Evolutionary conservation across 805 yeast species (phyloP).

Genomic region (Saccharomycopsis capsularis): DNA sequence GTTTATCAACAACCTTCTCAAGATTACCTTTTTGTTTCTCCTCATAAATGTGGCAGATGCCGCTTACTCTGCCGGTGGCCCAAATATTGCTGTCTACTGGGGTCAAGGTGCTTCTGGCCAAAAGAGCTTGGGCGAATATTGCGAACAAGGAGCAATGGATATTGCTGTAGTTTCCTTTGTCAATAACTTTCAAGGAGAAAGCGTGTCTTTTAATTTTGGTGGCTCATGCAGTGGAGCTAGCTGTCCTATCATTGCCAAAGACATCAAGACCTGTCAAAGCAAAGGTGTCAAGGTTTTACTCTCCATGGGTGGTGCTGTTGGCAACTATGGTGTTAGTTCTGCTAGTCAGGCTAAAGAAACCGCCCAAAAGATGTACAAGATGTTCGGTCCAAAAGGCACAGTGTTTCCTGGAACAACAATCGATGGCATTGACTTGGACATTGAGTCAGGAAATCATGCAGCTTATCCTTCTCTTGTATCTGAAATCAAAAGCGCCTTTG

Average conservation of each 20-base stretch:
- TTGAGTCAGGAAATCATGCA: constrained; percentile 29
- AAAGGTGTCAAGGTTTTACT: constrained; percentile 69
- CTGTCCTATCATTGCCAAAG: constrained; percentile 46
- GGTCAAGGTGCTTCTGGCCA: constrained; percentile 51
- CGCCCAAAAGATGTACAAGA: constrained; percentile 54
- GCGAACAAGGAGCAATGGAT: constrained; percentile 47
- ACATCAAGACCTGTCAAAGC: constrained; percentile 67
- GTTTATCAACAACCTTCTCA: too few species aligned
- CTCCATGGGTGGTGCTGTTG: constrained; percentile 67
- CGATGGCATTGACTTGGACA: constrained; percentile 19
- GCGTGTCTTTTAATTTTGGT: constrained; percentile 38
- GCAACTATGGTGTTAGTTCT: constrained; percentile 75
- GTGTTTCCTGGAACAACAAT: constrained; percentile 9
- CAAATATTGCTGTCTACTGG: constrained; percentile 62
- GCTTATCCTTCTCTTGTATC: constrained; percentile 65
- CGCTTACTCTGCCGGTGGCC: constrained; percentile 22
- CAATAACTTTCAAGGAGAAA: constrained; percentile 36
- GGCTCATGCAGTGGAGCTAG: constrained; percentile 27
- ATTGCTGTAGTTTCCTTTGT: constrained; percentile 22
- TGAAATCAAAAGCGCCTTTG: constrained; percentile 24
- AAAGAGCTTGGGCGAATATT: constrained; percentile 40
- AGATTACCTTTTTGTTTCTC: too few species aligned
- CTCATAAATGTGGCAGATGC: too few species aligned
- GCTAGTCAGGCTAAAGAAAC: constrained; percentile 67
- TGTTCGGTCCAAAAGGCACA: constrained; percentile 46